Base-by-base conservation (phyloP, 495 filamentous ascomycete species). In the Hypomontagnella monticulosa region DNA sequence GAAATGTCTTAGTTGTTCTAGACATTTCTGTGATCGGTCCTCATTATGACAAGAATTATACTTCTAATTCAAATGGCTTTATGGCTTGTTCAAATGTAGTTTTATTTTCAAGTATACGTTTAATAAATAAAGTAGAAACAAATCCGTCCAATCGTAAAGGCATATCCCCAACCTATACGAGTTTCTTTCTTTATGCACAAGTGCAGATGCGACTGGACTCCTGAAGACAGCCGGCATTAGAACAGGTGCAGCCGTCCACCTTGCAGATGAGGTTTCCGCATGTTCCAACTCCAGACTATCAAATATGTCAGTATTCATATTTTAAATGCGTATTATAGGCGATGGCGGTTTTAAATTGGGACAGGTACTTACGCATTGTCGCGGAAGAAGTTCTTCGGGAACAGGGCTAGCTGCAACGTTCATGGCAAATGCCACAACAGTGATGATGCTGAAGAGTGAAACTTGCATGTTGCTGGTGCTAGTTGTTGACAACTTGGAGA, bases 181-280 rank as follows among this genome's bases (percentile, higher is more conserved):
- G 2, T 3, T 27, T 27, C 23, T 6, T 6, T 32, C 18, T 3
- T 19, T 40, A 59, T 11, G 55, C 55, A 5, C 55, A 58, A 40
- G 55, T 58, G 15, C 55, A 58, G 18, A 58, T 58, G 6, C 55
- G 43, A 11, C 43, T 49, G 16, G 55, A 58, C n/a, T 38, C 55
- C 18, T 58, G 12, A 10, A 58, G 55, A 11, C 55, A 58, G 3
- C 55, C 55, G 0, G 18, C 55, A 14, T 58, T 58, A 34, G 16
- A 12, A 12, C 55, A 58, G 23, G 55, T 58, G 19, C 55, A 58
- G 30, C 55, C 55, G 5, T 48, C 16, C 33, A 59, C 56, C 4
- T 59, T 59, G 36, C 44, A 59, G 30, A 59, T 59, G 34, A 50
- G 44, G 0, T 50, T 34, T 3, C 56, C 56, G n/a, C 44, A 59